Evolutionary conservation across 2,329 filamentous ascomycete genomes (phyloP).

Genomic region (Phialocephala subalpina): DNA sequence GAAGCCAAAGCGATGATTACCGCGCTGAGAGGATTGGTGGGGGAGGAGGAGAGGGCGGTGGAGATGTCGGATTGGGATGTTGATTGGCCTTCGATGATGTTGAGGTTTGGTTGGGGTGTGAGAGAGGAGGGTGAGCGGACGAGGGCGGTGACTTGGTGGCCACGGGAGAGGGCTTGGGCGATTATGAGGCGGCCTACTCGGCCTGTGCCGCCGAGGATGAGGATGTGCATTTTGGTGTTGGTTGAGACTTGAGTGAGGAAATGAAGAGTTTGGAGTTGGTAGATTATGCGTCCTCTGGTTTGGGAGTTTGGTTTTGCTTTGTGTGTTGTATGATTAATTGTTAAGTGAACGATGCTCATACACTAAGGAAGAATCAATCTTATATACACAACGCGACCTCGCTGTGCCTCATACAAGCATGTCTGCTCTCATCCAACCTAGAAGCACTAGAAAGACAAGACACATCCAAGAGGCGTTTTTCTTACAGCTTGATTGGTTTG

Average conservation of each 20-base stretch:
- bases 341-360: too few relatives aligned
- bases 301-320: too few relatives aligned
- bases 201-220: conserved; percentile 55
- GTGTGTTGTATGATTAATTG: too few relatives aligned
- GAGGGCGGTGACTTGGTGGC: conserved; percentile 55
- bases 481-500: too few relatives aligned
- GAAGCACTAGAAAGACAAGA: too few relatives aligned
- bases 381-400: too few relatives aligned
- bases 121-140: conserved; percentile 50
- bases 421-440: too few relatives aligned
- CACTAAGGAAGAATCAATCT: too few relatives aligned
- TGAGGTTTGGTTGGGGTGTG: conserved; percentile 45
- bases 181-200: conserved; percentile 55
- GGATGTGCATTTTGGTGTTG: conserved; percentile 49
- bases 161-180: conserved; percentile 47
- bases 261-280: neutral
- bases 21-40: conserved; percentile 41
- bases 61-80: conserved; percentile 47
- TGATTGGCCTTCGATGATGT: conserved; percentile 49
- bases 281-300: too few relatives aligned
- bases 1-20: conserved; percentile 59
- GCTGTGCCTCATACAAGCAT: too few relatives aligned
- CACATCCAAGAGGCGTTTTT: too few relatives aligned
- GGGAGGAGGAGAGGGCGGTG: conserved; percentile 43
- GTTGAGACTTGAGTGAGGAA: neutral